A percentile compares a stretch with the other conserved stretches of the same genome.
These are phyloP conservation scores for Beta lomatogona DNA, from an alignment of 179 eudicot species.

Conservation along the genomic window DNA sequence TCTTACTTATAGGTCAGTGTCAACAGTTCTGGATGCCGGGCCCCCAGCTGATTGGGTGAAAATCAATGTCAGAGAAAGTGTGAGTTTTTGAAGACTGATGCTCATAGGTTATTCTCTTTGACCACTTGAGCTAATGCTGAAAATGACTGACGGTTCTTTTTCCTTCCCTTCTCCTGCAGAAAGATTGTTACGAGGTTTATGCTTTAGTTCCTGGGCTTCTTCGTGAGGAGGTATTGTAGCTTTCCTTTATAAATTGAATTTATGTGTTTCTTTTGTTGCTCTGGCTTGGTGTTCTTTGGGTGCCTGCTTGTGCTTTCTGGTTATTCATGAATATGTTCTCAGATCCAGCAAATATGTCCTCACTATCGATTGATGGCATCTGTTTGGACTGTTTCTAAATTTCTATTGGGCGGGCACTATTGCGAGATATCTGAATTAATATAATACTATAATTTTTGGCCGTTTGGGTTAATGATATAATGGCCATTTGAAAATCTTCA, in stretches of 20 bases:
- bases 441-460: background rate
- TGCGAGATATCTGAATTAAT: background rate
- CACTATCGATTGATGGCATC: background rate
- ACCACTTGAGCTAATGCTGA: background rate
- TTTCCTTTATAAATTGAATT: background rate
- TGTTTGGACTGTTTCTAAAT: background rate
- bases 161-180: slow-evolving; percentile 35
- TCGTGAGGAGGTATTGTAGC: slow-evolving; percentile 68
- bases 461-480: background rate
- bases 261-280: slow-evolving; percentile 5
- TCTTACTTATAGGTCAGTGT: slow-evolving; percentile 42
- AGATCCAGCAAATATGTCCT: background rate
- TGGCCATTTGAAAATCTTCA: no score
- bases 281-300: background rate
- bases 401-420: background rate
- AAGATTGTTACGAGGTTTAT: slow-evolving; percentile 87
- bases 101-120: background rate
- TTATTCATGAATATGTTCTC: background rate
- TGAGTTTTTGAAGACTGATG: slow-evolving; percentile 29
- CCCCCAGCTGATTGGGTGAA: slow-evolving; percentile 93
- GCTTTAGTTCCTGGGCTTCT: slow-evolving; percentile 91
- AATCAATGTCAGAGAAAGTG: slow-evolving; percentile 76
- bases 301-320: background rate
- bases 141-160: slow-evolving; percentile 4
- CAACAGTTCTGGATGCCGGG: slow-evolving; percentile 74